phyloP scores from a whole-genome alignment of 495 filamentous ascomycete genomes.

The Penicillium silybi region DNA sequence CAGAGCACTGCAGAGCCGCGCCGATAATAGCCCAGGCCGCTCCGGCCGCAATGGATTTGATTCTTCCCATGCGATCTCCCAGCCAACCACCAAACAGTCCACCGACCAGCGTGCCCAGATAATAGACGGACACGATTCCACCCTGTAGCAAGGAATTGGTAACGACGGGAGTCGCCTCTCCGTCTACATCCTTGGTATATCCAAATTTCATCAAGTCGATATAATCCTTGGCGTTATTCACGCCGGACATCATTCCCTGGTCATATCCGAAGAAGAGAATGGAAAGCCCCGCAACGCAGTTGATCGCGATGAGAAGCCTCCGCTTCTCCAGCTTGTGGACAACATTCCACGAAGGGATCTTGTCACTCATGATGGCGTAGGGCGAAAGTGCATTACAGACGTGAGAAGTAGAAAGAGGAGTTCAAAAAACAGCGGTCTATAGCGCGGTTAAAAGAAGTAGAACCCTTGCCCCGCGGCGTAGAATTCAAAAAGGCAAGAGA shows the following conservation, averaged over 20 bases:
- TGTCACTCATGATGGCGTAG: slow-evolving; percentile 37
- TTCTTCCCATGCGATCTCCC: slow-evolving; percentile 58
- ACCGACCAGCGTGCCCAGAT: slow-evolving; percentile 62
- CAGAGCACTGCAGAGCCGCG: slow-evolving; percentile 56
- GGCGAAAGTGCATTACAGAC: not conserved
- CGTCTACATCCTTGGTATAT: slow-evolving; percentile 46
- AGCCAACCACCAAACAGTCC: slow-evolving; percentile 58
- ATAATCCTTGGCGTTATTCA: slow-evolving; percentile 64
- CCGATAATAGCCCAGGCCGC: slow-evolving; percentile 55
- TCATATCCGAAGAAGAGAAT: slow-evolving; percentile 65
- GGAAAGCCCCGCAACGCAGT: slow-evolving; percentile 57
- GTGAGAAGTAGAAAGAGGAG: not conserved
- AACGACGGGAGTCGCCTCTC: slow-evolving; percentile 47
- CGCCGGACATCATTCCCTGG: slow-evolving; percentile 73
- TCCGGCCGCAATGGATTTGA: slow-evolving; percentile 57
- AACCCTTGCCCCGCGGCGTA: slow-evolving; percentile 3
- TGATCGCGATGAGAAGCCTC: slow-evolving; percentile 59
- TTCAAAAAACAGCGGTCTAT: not conserved
- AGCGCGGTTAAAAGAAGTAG: not conserved
- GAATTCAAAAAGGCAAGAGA: not conserved
- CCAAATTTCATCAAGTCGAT: slow-evolving; percentile 65
- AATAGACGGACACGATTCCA: slow-evolving; percentile 67
- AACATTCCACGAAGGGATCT: slow-evolving; percentile 53
- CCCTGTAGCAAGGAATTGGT: slow-evolving; percentile 62
- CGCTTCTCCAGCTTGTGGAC: slow-evolving; percentile 61